phyloP scores from a whole-genome alignment of 2,329 filamentous ascomycete genomes.

The Pseudogymnoascus sp. region DNA sequence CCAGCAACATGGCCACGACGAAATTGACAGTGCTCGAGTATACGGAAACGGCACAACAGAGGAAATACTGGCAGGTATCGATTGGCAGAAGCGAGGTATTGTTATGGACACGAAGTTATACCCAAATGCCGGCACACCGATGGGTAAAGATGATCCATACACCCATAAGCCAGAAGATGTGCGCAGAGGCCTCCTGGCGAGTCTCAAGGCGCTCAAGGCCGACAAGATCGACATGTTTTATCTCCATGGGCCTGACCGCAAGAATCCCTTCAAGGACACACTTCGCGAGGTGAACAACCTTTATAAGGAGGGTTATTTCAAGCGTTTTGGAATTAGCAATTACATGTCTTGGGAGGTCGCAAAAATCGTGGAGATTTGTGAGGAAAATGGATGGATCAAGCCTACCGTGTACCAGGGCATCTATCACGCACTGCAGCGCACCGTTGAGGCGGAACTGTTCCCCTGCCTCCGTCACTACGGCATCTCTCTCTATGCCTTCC shows the following conservation, averaged over 20 bases:
- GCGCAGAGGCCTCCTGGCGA: slow-evolving; percentile 41
- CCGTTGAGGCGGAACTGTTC: slow-evolving; percentile 56
- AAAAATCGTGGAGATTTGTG: slow-evolving; percentile 27
- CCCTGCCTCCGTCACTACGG: slow-evolving; percentile 51
- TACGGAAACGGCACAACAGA: slow-evolving; percentile 61
- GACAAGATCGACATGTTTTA: slow-evolving; percentile 33
- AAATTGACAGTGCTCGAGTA: slow-evolving; percentile 60
- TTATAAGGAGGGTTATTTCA: slow-evolving; percentile 29
- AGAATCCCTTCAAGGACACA: slow-evolving; percentile 24
- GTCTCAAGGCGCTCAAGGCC: slow-evolving; percentile 45
- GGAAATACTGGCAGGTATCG: slow-evolving; percentile 49
- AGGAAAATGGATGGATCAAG: slow-evolving; percentile 27
- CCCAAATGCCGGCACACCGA: slow-evolving; percentile 10
- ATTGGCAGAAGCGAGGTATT: slow-evolving; percentile 56
- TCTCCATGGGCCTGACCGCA: slow-evolving; percentile 24
- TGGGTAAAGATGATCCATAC: slow-evolving; percentile 38
- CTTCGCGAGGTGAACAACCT: slow-evolving; percentile 27
- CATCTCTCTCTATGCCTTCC: slow-evolving; percentile 53
- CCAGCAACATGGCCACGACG: slow-evolving; percentile 57
- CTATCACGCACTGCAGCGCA: slow-evolving; percentile 28
- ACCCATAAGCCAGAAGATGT: slow-evolving; percentile 43
- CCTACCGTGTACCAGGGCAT: slow-evolving; percentile 31
- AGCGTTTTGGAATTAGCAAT: slow-evolving; percentile 52
- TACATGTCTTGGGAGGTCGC: slow-evolving; percentile 38
- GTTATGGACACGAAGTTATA: slow-evolving; percentile 52